phyloP scores from a whole-genome alignment of 2,329 filamentous ascomycete genomes.

The Fusarium tricinctum region DNA sequence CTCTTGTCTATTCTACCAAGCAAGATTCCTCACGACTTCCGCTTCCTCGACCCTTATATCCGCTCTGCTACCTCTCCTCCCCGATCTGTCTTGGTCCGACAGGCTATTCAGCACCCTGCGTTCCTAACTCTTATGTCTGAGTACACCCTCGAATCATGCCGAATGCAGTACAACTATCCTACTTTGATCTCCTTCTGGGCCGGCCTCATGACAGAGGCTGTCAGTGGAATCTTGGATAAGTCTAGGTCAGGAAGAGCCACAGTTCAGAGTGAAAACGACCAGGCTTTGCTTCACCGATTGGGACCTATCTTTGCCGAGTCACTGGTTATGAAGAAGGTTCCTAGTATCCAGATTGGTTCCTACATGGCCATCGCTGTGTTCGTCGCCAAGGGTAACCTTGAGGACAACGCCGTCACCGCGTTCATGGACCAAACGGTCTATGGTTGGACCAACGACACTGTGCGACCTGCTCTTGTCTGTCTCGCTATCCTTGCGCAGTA shows the following conservation, averaged over 20 bases:
- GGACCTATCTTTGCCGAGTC: conserved; percentile 81
- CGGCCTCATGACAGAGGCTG: conserved; percentile 85
- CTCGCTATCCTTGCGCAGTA: conserved; percentile 86
- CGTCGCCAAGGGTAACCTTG: conserved; percentile 83
- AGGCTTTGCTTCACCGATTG: conserved; percentile 78
- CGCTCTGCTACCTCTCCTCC: conserved; percentile 81
- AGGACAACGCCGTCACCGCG: conserved; percentile 83
- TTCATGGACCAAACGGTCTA: conserved; percentile 90
- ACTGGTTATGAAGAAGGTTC: conserved; percentile 79
- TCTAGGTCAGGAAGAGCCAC: conserved; percentile 80
- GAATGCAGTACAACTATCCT: conserved; percentile 79
- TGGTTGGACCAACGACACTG: conserved; percentile 81
- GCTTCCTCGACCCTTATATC: conserved; percentile 89
- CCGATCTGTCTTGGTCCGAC: conserved; percentile 84
- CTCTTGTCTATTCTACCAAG: conserved; percentile 87
- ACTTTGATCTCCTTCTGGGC: conserved; percentile 91
- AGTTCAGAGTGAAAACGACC: conserved; percentile 84
- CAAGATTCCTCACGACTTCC: conserved; percentile 80
- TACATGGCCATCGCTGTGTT: conserved; percentile 93
- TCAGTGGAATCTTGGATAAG: conserved; percentile 84
- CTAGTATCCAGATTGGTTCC: conserved; percentile 85
- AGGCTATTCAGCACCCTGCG: conserved; percentile 80
- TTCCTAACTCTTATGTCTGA: conserved; percentile 84
- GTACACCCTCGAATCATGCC: conserved; percentile 82
- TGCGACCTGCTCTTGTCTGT: conserved; percentile 81